Evolutionary conservation across 352 stramenopile species (phyloP).

Genomic region (Detonula confervacea): DNA sequence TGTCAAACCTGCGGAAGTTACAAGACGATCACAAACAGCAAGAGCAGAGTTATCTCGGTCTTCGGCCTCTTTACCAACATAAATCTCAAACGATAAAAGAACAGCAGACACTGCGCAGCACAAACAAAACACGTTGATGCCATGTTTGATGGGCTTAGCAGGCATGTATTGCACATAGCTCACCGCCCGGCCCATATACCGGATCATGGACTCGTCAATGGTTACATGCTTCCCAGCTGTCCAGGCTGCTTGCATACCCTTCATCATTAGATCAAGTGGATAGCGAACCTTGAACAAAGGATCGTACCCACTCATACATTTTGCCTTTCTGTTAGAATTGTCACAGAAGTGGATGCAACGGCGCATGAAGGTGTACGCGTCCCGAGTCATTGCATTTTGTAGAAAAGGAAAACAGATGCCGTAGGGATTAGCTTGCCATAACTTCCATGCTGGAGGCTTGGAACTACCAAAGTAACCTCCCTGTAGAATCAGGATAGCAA

Average conservation of each 20-base stretch:
- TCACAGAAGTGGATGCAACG: conserved; percentile 22
- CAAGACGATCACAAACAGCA: neutral
- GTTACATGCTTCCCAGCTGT: conserved; percentile 30
- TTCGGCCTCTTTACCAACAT: neutral
- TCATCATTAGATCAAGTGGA: conserved; percentile 17
- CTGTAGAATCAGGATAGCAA: conserved; percentile 27
- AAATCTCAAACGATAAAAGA: neutral
- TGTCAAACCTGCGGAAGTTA: neutral
- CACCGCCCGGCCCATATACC: conserved; percentile 35
- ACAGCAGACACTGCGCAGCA: neutral
- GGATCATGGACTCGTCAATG: conserved; percentile 58
- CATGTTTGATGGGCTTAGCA: conserved; percentile 53
- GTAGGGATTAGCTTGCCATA: neutral
- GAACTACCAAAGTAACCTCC: conserved; percentile 21
- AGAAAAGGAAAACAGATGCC: conserved; percentile 22
- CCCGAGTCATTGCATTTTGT: conserved; percentile 24
- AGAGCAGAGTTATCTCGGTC: neutral
- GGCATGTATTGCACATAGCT: conserved; percentile 48
- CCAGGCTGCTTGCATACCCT: conserved; percentile 31
- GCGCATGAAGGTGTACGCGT: conserved; percentile 36
- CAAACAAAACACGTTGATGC: neutral
- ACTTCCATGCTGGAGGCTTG: neutral
- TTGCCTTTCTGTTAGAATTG: conserved; percentile 18
- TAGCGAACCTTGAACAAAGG: conserved; percentile 36
- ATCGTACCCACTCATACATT: conserved; percentile 4